A percentile compares a stretch with the other conserved stretches of the same genome.
Evolutionary conservation across 148 eudicot species (phyloP).

Genomic region (Arbutus unedo): DNA sequence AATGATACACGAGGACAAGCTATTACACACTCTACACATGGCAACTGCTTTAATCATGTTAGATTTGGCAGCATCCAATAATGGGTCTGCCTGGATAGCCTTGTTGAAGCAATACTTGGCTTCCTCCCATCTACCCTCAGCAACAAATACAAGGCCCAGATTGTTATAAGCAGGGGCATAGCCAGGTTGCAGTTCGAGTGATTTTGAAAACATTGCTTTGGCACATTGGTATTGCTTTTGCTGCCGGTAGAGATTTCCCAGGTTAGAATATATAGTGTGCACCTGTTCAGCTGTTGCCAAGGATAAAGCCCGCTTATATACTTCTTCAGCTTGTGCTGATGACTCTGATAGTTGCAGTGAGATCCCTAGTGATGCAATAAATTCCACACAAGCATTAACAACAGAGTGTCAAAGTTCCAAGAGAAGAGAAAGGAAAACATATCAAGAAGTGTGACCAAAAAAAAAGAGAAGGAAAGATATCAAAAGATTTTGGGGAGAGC

Average conservation of each 20-base stretch:
- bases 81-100: slow-evolving; percentile 74
- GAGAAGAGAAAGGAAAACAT: background rate
- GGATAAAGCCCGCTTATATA: slow-evolving; percentile 70
- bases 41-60: slow-evolving; percentile 75
- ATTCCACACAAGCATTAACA: background rate
- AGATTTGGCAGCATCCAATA: slow-evolving; percentile 92
- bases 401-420: background rate
- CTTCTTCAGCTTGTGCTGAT: slow-evolving; percentile 74
- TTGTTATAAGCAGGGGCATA: slow-evolving; percentile 98
- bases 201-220: slow-evolving; percentile 87
- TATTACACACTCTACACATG: slow-evolving; percentile 48
- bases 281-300: slow-evolving; percentile 68
- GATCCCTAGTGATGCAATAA: slow-evolving; percentile 41
- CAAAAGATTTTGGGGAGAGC: background rate
- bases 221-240: slow-evolving; percentile 59
- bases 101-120: slow-evolving; percentile 90
- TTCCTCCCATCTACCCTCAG: slow-evolving; percentile 79
- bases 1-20: slow-evolving; percentile 22
- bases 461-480: background rate
- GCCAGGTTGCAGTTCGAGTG: slow-evolving; percentile 79
- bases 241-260: slow-evolving; percentile 90
- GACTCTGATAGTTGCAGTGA: slow-evolving; percentile 77
- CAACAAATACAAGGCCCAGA: slow-evolving; percentile 91
- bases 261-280: slow-evolving; percentile 68
- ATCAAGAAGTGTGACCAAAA: background rate